phyloP scores from a whole-genome alignment of 2,329 filamentous ascomycete genomes.

The Massarina eburnea region DNA sequence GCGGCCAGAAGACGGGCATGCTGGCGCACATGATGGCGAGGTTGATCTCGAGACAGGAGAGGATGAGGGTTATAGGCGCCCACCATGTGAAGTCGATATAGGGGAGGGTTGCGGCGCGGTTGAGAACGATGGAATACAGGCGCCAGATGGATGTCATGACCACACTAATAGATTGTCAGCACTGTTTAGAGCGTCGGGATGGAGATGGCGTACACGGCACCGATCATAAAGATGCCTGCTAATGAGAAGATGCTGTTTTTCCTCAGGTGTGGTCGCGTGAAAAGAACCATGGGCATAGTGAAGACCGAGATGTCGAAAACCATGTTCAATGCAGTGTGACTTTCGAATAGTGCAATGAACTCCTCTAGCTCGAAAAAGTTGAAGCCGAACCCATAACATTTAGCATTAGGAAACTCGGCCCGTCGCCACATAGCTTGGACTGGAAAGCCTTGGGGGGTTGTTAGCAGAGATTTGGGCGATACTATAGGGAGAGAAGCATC shows the following conservation, averaged over 20 bases:
- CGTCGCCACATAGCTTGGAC: constrained; percentile 28
- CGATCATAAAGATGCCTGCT: constrained; percentile 33
- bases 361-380: constrained; percentile 17
- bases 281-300: constrained; percentile 32
- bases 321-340: constrained; percentile 38
- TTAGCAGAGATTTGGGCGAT: not conserved
- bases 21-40: constrained; percentile 38
- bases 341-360: constrained; percentile 29
- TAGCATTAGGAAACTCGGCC: constrained; percentile 12
- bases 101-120: constrained; percentile 31
- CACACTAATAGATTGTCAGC: constrained; percentile 22
- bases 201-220: constrained; percentile 30
- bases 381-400: constrained; percentile 36
- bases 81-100: constrained; percentile 38
- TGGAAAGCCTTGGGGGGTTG: constrained; percentile 16
- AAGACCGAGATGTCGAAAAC: constrained; percentile 38
- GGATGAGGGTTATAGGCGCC: constrained; percentile 25
- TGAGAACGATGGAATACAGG: constrained; percentile 28
- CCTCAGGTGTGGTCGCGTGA: constrained; percentile 27
- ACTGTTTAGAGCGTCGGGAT: not conserved
- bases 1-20: constrained; percentile 41
- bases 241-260: constrained; percentile 32
- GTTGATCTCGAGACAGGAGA: constrained; percentile 37
- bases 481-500: not conserved
- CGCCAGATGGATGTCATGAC: constrained; percentile 34